phyloP scores from a whole-genome alignment of 768 basidiomycete species.

The Dictyophora rubrovolvata region DNA sequence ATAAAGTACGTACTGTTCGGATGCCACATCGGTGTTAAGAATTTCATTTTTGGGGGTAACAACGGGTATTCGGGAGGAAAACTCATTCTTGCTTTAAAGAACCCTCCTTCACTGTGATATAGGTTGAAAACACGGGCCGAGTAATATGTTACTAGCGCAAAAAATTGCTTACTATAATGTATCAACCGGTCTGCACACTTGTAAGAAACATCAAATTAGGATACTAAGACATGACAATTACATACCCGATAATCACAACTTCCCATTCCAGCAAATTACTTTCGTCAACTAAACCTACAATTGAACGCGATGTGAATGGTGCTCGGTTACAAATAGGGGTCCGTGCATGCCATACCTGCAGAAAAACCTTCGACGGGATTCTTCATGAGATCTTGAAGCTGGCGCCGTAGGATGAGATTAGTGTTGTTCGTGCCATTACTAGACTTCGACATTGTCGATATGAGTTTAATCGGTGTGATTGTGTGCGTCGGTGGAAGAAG shows the following conservation, averaged over 20 bases:
- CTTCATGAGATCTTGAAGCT: conserved; percentile 81
- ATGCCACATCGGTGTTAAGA: conserved; percentile 94
- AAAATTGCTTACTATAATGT: conserved; percentile 68
- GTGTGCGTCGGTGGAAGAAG: not conserved
- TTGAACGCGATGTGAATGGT: conserved; percentile 26
- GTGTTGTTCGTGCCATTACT: conserved; percentile 30
- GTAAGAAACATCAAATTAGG: conserved; percentile 10
- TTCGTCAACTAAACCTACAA: conserved; percentile 83
- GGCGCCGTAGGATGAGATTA: conserved; percentile 61
- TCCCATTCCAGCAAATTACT: conserved; percentile 96
- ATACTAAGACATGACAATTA: conserved; percentile 17
- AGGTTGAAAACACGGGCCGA: conserved; percentile 10
- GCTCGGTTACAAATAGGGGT: conserved; percentile 18
- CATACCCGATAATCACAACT: conserved; percentile 83
- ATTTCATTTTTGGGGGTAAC: conserved; percentile 90
- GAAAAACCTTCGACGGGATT: conserved; percentile 94
- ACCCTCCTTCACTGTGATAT: conserved; percentile 78
- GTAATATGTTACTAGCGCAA: not conserved
- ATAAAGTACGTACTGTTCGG: conserved; percentile 69
- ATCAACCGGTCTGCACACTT: conserved; percentile 62
- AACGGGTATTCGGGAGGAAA: conserved; percentile 90
- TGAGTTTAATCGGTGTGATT: not conserved
- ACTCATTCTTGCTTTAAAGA: conserved; percentile 82
- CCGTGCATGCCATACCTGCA: conserved; percentile 46
- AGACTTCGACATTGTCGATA: not conserved